A percentile compares a stretch with the other conserved stretches of the same genome.
Evolutionary conservation across 371 early-diverging fungal species (phyloP).

Genomic region (Rhizopus delemar): DNA sequence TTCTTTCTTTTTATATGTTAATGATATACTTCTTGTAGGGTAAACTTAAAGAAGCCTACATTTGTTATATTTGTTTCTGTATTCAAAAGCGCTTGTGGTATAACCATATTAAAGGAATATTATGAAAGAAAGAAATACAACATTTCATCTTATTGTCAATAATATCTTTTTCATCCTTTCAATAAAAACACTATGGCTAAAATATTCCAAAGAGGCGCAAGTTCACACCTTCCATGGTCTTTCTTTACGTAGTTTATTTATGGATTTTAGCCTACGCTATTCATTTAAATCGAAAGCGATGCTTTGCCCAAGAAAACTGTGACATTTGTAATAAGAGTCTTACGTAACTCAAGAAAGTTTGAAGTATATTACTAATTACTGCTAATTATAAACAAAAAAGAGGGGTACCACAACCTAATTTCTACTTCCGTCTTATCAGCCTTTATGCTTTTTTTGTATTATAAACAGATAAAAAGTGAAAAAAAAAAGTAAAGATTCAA

Average conservation of each 20-base stretch:
- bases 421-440: background rate
- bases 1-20: background rate
- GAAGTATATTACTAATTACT: too few relatives aligned
- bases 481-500: background rate
- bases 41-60: slow-evolving; percentile 50
- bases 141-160: slow-evolving; percentile 23
- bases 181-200: background rate
- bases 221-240: background rate
- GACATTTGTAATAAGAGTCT: too few relatives aligned
- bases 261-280: too few relatives aligned
- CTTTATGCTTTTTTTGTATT: background rate
- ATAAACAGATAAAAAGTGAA: background rate
- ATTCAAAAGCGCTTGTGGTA: slow-evolving; percentile 60
- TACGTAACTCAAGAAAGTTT: too few relatives aligned
- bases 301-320: too few relatives aligned
- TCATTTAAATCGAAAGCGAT: too few relatives aligned
- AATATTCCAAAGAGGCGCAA: background rate
- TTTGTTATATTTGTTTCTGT: slow-evolving; percentile 50
- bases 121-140: slow-evolving; percentile 54
- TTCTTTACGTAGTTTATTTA: background rate
- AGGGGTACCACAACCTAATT: background rate
- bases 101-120: slow-evolving; percentile 45
- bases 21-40: slow-evolving; percentile 11
- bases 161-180: background rate
- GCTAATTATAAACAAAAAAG: too few relatives aligned